Conservation (phyloP, 805 yeast species). For the Teunomyces cretensis region DNA sequence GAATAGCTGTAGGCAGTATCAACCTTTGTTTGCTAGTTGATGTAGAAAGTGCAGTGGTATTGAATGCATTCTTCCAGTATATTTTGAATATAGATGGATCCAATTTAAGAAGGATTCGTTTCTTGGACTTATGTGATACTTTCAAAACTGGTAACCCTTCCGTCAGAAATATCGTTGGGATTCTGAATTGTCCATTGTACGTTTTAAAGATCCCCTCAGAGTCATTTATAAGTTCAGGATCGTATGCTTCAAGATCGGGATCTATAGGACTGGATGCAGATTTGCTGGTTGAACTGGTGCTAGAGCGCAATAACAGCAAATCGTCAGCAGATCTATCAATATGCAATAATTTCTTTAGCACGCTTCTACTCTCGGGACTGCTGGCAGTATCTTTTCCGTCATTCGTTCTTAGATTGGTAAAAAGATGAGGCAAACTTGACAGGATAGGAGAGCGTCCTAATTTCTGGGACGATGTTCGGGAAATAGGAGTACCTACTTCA, state of each 20-base stretch:
- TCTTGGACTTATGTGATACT: conserved; percentile 68
- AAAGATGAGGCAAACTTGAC: conserved; percentile 22
- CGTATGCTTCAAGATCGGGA: conserved; percentile 4
- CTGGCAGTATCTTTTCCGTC: conserved; percentile 11
- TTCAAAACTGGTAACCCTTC: conserved; percentile 65
- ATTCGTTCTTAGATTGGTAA: conserved; percentile 21
- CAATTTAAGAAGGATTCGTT: conserved; percentile 55
- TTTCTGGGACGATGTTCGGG: conserved; percentile 7
- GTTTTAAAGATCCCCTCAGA: neutral
- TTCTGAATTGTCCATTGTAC: conserved; percentile 11
- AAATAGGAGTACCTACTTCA: conserved; percentile 5
- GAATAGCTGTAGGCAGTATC: conserved; percentile 12
- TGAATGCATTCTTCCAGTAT: conserved; percentile 42
- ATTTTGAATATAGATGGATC: conserved; percentile 56
- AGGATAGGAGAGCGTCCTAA: conserved; percentile 20
- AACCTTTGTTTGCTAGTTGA: conserved; percentile 16
- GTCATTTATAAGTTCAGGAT: neutral
- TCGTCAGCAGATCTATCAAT: conserved; percentile 12
- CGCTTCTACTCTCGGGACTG: conserved; percentile 5
- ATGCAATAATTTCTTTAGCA: conserved; percentile 13
- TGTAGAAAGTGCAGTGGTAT: conserved; percentile 30
- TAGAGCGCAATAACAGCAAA: conserved; percentile 2
- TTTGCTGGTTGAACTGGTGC: neutral
- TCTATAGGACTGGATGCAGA: neutral
- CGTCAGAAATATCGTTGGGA: conserved; percentile 48